Evolutionary conservation across 164 flowering plant genomes (phyloP), one percentile per base, ranked within the genome.

Genomic region (Aristolochia fimbriata): DNA sequence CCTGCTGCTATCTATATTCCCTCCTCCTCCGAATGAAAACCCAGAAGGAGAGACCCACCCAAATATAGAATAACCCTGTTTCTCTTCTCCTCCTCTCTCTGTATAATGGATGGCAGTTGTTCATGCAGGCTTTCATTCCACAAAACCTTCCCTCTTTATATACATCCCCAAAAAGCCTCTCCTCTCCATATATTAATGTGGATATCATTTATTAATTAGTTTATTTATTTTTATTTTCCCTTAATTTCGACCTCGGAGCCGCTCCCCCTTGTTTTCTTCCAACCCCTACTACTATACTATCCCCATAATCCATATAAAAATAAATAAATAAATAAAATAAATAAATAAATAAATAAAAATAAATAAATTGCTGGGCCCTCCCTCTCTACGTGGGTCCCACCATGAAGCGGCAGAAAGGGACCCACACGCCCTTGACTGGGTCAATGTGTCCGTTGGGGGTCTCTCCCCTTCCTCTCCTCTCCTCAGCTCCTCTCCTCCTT

Each of bases 71-170:
- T 27, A 24, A 13, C 41, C 58, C 33, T 37, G 16, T 31, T 5
- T 14, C 47, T 22, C 21, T 63, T 51, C 65, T 51, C n/a, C n/a
- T n/a, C n/a, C n/a, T n/a, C n/a, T 47, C 46, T 63, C 65, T 55
- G 59, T 47, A 55, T 47, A 23, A 47, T 24, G 41, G 27, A 46
- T 47, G 51, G 53, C 51, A 56, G 46, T 56, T 56, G 59, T 56
- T 56, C 45, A 24, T 56, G 43, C 59, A 30, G 33, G 19, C 21
- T 56, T 56, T 31, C 20, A 30, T 56, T 56, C 59, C 45, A 24
- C 31, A 22, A 2, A 23, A 15, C 30, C 15, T 15, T 5, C 57
- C 57, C 20, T 56, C 15, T 56, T 23, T 56, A 27, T 30, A 56
- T 15, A 56, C 5, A 27, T 27, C 59, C 52, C 52, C 3, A 17